Percentiles rank a stretch among this genome's conserved stretches.
These are phyloP conservation scores for Collybiopsis confluens DNA, from an alignment of 768 basidiomycete species.

Conservation along the genomic window DNA sequence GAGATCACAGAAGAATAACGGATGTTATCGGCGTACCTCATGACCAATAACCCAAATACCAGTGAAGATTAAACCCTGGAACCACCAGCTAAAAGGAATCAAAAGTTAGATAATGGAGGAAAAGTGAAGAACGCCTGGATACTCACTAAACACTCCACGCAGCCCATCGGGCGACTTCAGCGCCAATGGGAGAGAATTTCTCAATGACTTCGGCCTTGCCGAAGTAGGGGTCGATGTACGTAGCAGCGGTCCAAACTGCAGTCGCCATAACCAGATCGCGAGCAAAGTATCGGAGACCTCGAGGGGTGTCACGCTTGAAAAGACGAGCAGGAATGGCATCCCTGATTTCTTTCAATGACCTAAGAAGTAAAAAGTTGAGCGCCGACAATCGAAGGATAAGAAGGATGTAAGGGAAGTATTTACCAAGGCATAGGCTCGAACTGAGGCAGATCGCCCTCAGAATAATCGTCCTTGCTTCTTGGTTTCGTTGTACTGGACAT, in stretches of 20 bases:
- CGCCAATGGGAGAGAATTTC: slow-evolving; percentile 28
- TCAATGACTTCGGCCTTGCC: slow-evolving; percentile 16
- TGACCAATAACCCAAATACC: slow-evolving; percentile 61
- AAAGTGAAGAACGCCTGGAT: background rate
- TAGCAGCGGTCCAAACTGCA: slow-evolving; percentile 37
- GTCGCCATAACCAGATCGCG: slow-evolving; percentile 44
- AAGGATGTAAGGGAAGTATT: slow-evolving; percentile 7
- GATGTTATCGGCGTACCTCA: slow-evolving; percentile 30
- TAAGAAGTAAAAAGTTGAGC: slow-evolving; percentile 14
- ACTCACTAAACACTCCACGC: slow-evolving; percentile 46
- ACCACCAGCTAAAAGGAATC: slow-evolving; percentile 45
- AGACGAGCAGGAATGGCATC: slow-evolving; percentile 42
- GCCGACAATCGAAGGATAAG: background rate
- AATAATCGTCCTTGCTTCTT: background rate
- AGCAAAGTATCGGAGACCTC: slow-evolving; percentile 37
- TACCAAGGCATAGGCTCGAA: slow-evolving; percentile 48
- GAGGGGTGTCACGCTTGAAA: slow-evolving; percentile 38
- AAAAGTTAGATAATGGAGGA: background rate
- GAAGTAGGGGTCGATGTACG: slow-evolving; percentile 41
- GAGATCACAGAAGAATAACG: background rate
- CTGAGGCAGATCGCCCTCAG: slow-evolving; percentile 35
- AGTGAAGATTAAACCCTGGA: slow-evolving; percentile 55
- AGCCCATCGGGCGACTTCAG: slow-evolving; percentile 35
- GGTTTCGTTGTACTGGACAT: slow-evolving; percentile 7
- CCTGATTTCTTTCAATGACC: slow-evolving; percentile 48